Percentiles rank a stretch among this genome's conserved stretches.
phyloP scores from a whole-genome alignment of 176 grass and related monocot species.

The Triticum urartu region DNA sequence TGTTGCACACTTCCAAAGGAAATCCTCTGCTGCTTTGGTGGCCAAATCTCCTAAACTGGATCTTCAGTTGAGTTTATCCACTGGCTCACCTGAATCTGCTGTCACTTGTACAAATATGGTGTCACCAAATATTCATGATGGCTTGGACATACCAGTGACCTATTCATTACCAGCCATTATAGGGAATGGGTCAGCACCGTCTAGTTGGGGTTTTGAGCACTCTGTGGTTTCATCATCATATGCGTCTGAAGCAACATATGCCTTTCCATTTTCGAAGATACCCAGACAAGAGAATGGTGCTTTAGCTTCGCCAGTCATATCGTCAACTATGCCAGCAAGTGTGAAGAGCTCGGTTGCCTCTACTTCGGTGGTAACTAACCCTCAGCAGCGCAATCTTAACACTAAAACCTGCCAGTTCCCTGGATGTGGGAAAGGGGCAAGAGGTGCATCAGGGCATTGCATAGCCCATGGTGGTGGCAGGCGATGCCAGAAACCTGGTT shows the following conservation, averaged over 20 bases:
- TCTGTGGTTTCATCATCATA: slow-evolving; percentile 29
- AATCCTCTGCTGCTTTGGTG: slow-evolving; percentile 27
- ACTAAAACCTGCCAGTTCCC: slow-evolving; percentile 69
- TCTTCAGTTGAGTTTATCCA: slow-evolving; percentile 78
- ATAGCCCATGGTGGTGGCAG: slow-evolving; percentile 94
- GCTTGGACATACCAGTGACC: slow-evolving; percentile 13
- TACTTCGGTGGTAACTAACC: slow-evolving; percentile 47
- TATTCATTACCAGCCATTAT: slow-evolving; percentile 6
- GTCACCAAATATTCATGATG: slow-evolving; percentile 22
- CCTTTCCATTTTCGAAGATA: slow-evolving; percentile 43
- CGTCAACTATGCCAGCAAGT: slow-evolving; percentile 47
- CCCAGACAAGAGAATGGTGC: slow-evolving; percentile 18
- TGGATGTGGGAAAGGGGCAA: slow-evolving; percentile 86
- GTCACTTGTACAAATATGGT: slow-evolving; percentile 34
- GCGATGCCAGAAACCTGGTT: slow-evolving; percentile 73
- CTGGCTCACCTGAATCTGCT: slow-evolving; percentile 60
- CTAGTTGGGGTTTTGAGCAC: slow-evolving; percentile 49
- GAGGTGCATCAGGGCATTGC: slow-evolving; percentile 83
- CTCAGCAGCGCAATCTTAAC: slow-evolving; percentile 37
- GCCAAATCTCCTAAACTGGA: slow-evolving; percentile 38
- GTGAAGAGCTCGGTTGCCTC: slow-evolving; percentile 47
- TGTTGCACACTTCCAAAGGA: slow-evolving; percentile 33
- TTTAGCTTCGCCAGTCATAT: slow-evolving; percentile 38
- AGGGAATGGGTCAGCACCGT: slow-evolving; percentile 42
- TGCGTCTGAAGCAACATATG: slow-evolving; percentile 38